Evolutionary conservation across 805 yeast species (phyloP).

Genomic region (Saturnispora hagleri): DNA sequence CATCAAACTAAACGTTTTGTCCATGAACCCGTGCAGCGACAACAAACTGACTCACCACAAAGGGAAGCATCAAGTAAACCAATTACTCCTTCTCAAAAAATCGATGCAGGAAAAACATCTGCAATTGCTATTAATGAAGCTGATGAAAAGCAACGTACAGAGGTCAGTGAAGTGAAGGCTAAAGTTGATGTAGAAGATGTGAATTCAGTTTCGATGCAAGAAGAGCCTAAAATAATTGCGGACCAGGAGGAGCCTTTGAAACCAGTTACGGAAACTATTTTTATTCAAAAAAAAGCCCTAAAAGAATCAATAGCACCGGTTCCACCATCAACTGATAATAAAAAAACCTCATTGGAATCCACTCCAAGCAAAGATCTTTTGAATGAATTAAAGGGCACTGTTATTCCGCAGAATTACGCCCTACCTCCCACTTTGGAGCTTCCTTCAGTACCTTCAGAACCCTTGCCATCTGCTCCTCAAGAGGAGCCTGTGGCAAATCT

Average conservation of each 20-base stretch:
- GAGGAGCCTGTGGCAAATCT: slow-evolving; percentile 11
- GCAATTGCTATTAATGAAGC: not conserved
- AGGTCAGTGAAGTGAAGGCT: not conserved
- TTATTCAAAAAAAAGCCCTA: not conserved
- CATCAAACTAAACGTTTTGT: not conserved
- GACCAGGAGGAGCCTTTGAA: not conserved
- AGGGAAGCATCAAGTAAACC: not conserved
- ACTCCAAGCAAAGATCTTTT: not conserved
- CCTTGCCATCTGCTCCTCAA: slow-evolving; percentile 3
- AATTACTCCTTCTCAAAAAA: not conserved
- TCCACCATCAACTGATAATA: not conserved
- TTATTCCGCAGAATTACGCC: slow-evolving; percentile 5
- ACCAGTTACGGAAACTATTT: not conserved
- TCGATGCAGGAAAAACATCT: not conserved
- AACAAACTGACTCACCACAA: not conserved
- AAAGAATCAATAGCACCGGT: not conserved
- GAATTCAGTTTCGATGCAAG: not conserved
- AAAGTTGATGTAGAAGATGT: not conserved
- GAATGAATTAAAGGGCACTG: not conserved
- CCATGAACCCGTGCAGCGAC: not conserved
- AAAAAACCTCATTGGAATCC: not conserved
- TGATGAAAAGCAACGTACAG: not conserved
- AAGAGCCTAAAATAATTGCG: not conserved
- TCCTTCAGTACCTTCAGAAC: slow-evolving; percentile 1
- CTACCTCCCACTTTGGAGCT: slow-evolving; percentile 3